phyloP scores from a whole-genome alignment of 2,329 filamentous ascomycete species.

The Fusarium devonianum region DNA sequence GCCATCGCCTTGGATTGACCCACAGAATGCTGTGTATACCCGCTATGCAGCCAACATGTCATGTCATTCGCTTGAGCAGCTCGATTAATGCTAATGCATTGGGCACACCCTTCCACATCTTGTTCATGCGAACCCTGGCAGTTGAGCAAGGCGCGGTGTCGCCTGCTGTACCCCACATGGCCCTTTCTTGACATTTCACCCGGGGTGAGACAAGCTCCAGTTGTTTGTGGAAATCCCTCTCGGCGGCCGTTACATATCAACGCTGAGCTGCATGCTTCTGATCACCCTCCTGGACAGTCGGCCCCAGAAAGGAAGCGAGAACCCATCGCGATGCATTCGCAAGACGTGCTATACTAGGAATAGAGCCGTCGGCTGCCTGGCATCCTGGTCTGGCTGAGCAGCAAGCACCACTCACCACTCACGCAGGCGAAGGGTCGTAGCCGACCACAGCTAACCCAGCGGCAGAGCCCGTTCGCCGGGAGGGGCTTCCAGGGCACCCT shows the following conservation, averaged over 20 bases:
- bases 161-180: constrained; percentile 33
- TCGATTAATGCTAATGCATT: constrained; percentile 23
- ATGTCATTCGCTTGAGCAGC: constrained; percentile 13
- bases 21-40: constrained; percentile 29
- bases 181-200: constrained; percentile 36
- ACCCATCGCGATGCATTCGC: constrained; percentile 40
- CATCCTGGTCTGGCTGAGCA: too few species aligned
- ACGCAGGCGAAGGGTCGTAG: constrained; percentile 23
- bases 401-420: constrained; percentile 29
- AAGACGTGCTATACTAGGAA: constrained; percentile 47
- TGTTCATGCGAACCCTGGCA: constrained; percentile 38
- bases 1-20: constrained; percentile 24
- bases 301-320: constrained; percentile 27
- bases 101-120: constrained; percentile 24
- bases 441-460: constrained; percentile 26
- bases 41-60: constrained; percentile 27
- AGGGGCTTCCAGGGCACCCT: constrained; percentile 38
- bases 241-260: constrained; percentile 33
- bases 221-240: constrained; percentile 27
- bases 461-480: constrained; percentile 38
- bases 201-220: constrained; percentile 35
- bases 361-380: constrained; percentile 29
- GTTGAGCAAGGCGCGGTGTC: constrained; percentile 18
- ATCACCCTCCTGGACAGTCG: constrained; percentile 22
- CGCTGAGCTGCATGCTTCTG: constrained; percentile 24